Conservation (phyloP, 83 land plant genomes). For the Picea abies region DNA sequence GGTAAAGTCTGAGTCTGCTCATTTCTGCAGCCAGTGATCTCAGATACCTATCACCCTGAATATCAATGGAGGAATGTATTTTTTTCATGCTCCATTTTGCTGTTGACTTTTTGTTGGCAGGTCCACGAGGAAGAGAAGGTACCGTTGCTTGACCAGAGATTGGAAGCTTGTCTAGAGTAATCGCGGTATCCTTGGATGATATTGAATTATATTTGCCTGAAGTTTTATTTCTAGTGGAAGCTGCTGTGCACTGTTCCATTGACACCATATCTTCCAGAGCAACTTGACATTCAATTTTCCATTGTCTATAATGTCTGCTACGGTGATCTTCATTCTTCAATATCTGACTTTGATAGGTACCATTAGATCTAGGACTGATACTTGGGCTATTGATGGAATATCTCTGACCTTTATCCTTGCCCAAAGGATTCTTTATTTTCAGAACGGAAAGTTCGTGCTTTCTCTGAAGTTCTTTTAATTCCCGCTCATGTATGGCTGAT, state of each 20-base stretch:
- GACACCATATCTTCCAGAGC: neutral
- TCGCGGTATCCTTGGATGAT: neutral
- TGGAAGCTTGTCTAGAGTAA: neutral
- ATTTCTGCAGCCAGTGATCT: constrained; percentile 53
- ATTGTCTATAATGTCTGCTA: neutral
- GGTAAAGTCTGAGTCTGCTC: constrained; percentile 47
- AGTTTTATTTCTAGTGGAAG: constrained; percentile 9
- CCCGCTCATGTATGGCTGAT: constrained; percentile 21
- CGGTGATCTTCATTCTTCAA: neutral
- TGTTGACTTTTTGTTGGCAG: constrained; percentile 6
- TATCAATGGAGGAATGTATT: constrained; percentile 48
- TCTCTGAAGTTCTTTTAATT: constrained; percentile 22
- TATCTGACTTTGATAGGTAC: neutral
- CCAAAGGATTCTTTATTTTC: constrained; percentile 18
- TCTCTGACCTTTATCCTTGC: constrained; percentile 3
- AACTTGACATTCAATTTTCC: neutral
- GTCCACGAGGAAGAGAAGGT: neutral
- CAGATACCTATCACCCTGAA: constrained; percentile 52
- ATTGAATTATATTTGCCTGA: neutral
- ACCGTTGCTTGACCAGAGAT: neutral
- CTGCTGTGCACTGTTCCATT: constrained; percentile 12
- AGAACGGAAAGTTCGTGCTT: constrained; percentile 31
- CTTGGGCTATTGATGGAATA: neutral
- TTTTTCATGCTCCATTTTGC: constrained; percentile 28
- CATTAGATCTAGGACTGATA: neutral